A percentile compares a stretch with the other conserved stretches of the same genome.
Evolutionary conservation across 352 stramenopile genomes (phyloP).

Genomic region (Phytopythium aichiense): DNA sequence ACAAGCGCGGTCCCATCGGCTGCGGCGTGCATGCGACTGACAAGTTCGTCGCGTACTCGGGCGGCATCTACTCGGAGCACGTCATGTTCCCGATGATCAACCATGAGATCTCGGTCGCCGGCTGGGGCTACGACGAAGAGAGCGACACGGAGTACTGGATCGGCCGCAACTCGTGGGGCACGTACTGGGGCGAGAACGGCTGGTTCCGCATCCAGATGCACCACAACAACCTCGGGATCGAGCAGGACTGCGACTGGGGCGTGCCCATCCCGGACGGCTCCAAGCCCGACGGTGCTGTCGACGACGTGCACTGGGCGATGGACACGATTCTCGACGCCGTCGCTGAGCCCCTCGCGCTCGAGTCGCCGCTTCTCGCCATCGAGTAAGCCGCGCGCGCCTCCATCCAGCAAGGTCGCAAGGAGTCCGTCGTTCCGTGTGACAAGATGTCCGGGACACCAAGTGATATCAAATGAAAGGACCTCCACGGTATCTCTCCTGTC

Average conservation of each 20-base stretch:
- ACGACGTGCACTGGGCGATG: slow-evolving; percentile 1
- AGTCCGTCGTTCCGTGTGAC: neutral
- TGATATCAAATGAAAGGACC: neutral
- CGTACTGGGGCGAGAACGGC: slow-evolving; percentile 90
- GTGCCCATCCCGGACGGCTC: slow-evolving; percentile 79
- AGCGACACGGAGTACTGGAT: slow-evolving; percentile 91
- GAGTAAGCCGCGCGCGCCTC: slow-evolving; percentile 16
- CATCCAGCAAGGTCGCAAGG: too few species aligned
- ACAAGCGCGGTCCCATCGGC: slow-evolving; percentile 87
- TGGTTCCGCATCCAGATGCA: slow-evolving; percentile 92
- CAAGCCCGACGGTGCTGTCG: slow-evolving; percentile 32
- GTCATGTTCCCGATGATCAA: slow-evolving; percentile 81
- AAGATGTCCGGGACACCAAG: neutral
- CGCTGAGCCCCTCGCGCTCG: slow-evolving; percentile 20
- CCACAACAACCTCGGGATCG: slow-evolving; percentile 88
- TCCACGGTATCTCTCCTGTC: neutral
- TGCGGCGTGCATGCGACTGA: slow-evolving; percentile 85
- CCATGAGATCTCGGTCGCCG: slow-evolving; percentile 88
- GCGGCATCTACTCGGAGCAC: slow-evolving; percentile 83
- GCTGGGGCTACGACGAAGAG: slow-evolving; percentile 85
- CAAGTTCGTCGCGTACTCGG: slow-evolving; percentile 78
- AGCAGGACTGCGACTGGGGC: slow-evolving; percentile 87
- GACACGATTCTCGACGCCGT: slow-evolving; percentile 2
- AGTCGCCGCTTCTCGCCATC: slow-evolving; percentile 20
- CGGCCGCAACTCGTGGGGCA: slow-evolving; percentile 90